A percentile compares a stretch with the other conserved stretches of the same genome.
Conservation (phyloP, 1,284 basidiomycete species). For the Cerioporus squamosus region DNA sequence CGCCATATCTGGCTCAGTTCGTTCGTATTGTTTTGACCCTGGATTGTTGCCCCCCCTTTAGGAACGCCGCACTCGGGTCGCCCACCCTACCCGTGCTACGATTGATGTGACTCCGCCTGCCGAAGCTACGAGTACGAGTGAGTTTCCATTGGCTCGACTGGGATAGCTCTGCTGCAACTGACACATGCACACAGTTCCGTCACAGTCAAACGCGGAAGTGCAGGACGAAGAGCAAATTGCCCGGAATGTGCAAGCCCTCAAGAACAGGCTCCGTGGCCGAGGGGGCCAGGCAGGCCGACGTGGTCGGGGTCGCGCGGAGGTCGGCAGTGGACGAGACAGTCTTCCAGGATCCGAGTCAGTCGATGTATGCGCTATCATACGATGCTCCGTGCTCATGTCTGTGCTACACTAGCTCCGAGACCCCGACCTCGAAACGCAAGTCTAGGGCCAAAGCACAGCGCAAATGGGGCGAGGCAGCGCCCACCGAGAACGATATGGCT, state of each 20-base stretch:
- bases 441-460: constrained; percentile 78
- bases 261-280: constrained; percentile 76
- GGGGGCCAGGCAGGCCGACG: constrained; percentile 63
- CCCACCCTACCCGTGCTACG: constrained; percentile 44
- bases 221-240: constrained; percentile 90
- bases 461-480: constrained; percentile 88
- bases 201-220: constrained; percentile 57
- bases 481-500: constrained; percentile 85
- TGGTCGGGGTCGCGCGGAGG: constrained; percentile 52
- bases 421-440: constrained; percentile 55
- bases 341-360: constrained; percentile 67
- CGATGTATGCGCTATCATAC: constrained; percentile 1
- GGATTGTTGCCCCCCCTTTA: constrained; percentile 29
- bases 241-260: constrained; percentile 90
- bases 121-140: constrained; percentile 61
- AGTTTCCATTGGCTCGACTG: constrained; percentile 30
- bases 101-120: constrained; percentile 54
- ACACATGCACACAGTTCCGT: constrained; percentile 49
- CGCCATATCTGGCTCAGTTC: too few species aligned
- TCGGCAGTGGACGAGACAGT: constrained; percentile 64
- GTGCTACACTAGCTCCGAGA: constrained; percentile 57
- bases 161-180: neutral
- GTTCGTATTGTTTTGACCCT: too few species aligned
- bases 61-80: constrained; percentile 71
- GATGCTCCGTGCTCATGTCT: constrained; percentile 4